Evolutionary conservation across 2,329 filamentous ascomycete species (phyloP).

Genomic region (Aspergillaceae sp.): DNA sequence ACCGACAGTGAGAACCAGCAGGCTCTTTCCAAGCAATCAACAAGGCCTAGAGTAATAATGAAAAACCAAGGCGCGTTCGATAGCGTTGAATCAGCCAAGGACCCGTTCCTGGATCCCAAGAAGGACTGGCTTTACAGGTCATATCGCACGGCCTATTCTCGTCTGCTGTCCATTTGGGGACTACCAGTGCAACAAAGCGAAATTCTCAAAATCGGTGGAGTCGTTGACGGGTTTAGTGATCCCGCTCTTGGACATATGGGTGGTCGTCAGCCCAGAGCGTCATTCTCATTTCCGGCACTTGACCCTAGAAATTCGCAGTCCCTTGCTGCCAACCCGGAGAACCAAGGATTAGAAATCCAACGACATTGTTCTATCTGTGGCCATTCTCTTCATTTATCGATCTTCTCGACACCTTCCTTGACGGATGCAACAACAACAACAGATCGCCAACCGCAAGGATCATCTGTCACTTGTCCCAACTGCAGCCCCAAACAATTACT

Average conservation of each 20-base stretch:
- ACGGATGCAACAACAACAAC: slow-evolving; percentile 13
- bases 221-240: slow-evolving; percentile 28
- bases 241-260: slow-evolving; percentile 1
- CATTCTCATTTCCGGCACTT: slow-evolving; percentile 15
- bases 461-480: slow-evolving; percentile 23
- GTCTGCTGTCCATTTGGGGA: slow-evolving; percentile 52
- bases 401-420: slow-evolving; percentile 20
- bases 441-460: slow-evolving; percentile 9
- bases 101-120: slow-evolving; percentile 43
- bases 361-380: slow-evolving; percentile 37
- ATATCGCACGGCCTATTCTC: slow-evolving; percentile 51
- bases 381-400: slow-evolving; percentile 26
- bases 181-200: slow-evolving; percentile 48
- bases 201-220: slow-evolving; percentile 48
- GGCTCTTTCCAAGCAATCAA: slow-evolving; percentile 17
- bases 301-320: slow-evolving; percentile 6
- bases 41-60: slow-evolving; percentile 41
- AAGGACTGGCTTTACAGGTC: slow-evolving; percentile 41
- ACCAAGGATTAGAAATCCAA: slow-evolving; percentile 33
- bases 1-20: slow-evolving; percentile 29
- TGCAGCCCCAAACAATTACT: slow-evolving; percentile 28
- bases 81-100: slow-evolving; percentile 39
- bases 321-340: slow-evolving; percentile 4
- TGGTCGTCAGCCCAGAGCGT: slow-evolving; percentile 17
- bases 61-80: slow-evolving; percentile 52